Percentiles rank a stretch among this genome's conserved stretches.
phyloP scores from a whole-genome alignment of 2,329 filamentous ascomycete species.

The Thyridium curvatum region DNA sequence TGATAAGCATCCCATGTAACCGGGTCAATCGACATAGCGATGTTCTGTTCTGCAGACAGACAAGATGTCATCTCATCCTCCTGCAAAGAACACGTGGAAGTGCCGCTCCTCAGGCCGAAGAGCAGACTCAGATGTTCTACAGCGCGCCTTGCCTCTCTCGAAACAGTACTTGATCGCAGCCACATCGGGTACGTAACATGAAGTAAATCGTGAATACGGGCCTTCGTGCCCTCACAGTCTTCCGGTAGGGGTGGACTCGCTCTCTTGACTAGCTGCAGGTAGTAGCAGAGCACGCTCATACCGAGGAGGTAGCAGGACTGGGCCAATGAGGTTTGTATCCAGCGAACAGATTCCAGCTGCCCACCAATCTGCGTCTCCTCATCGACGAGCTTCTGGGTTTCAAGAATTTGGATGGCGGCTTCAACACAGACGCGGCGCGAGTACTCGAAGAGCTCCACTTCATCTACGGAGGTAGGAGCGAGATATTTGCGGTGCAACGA shows the following conservation, averaged over 20 bases:
- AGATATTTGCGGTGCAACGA: conserved; percentile 50
- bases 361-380: conserved; percentile 37
- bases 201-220: conserved; percentile 3
- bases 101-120: neutral
- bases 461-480: no score
- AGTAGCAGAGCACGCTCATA: conserved; percentile 39
- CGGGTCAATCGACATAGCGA: neutral
- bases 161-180: conserved; percentile 6
- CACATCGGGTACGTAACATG: conserved; percentile 6
- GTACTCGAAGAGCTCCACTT: conserved; percentile 22
- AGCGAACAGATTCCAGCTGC: conserved; percentile 33
- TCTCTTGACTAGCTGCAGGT: conserved; percentile 21
- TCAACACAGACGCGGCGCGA: conserved; percentile 38
- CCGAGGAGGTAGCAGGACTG: conserved; percentile 41
- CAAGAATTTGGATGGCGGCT: conserved; percentile 39
- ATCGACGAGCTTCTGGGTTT: conserved; percentile 41
- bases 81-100: no score
- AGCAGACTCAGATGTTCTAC: neutral
- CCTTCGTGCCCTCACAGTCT: neutral
- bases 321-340: conserved; percentile 36
- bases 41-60: neutral
- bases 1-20: conserved; percentile 1
- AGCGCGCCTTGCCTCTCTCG: conserved; percentile 8
- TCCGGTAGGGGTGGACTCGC: neutral
- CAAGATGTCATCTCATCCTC: neutral